Conservation (phyloP, 257 asterid species). For the Solanum pinnatisectum region DNA sequence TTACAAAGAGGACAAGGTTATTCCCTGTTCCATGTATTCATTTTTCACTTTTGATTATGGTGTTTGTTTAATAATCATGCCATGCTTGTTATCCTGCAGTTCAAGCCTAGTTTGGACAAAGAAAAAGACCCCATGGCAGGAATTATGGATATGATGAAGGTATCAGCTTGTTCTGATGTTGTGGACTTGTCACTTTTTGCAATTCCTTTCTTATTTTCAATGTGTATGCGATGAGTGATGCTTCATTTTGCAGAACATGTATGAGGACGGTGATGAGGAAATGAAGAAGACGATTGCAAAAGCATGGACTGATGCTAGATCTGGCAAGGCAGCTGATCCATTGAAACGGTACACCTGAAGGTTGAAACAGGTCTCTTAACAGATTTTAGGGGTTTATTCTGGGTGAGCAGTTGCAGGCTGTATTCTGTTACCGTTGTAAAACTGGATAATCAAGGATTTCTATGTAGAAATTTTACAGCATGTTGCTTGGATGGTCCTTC, state of each 20-base stretch:
- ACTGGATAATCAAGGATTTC: neutral
- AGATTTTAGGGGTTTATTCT: neutral
- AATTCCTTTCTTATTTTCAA: too few relatives aligned
- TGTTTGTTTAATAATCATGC: neutral
- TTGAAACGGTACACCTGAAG: constrained; percentile 30
- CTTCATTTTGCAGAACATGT: constrained; percentile 51
- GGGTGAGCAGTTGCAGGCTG: neutral
- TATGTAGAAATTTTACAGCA: neutral
- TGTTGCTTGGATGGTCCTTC: neutral
- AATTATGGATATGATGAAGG: constrained; percentile 92
- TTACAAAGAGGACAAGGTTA: constrained; percentile 85
- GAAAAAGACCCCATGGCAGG: constrained; percentile 88
- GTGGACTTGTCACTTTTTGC: neutral
- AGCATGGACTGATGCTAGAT: constrained; percentile 84
- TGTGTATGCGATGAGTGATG: neutral
- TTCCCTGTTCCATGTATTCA: neutral
- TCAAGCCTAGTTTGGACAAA: constrained; percentile 59
- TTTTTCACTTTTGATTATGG: neutral
- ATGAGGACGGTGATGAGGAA: constrained; percentile 83
- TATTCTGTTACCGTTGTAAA: neutral
- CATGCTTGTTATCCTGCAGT: constrained; percentile 18
- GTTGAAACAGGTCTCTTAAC: neutral
- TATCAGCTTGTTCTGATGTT: neutral
- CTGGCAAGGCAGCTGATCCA: constrained; percentile 68
- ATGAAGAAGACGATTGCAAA: constrained; percentile 81